phyloP scores from a whole-genome alignment of 2,329 filamentous ascomycete species.

The Corynespora cassiicola region DNA sequence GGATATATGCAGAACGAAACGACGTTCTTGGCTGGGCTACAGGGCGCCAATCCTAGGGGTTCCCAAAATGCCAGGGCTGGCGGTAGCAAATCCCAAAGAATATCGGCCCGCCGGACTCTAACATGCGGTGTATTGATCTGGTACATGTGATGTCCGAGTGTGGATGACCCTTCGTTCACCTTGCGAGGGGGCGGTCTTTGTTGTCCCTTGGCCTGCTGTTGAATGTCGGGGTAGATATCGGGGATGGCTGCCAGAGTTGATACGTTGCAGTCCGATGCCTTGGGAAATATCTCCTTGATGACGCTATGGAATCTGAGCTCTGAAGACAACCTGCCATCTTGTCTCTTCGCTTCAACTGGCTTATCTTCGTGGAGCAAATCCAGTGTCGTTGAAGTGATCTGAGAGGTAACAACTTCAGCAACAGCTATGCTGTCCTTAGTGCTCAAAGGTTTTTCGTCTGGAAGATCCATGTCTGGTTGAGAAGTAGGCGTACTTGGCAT shows the following conservation, averaged over 20 bases:
- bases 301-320: conserved; percentile 28
- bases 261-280: conserved; percentile 39
- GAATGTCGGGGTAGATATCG: conserved; percentile 52
- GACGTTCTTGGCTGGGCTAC: conserved; percentile 74
- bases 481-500: conserved; percentile 43
- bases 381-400: conserved; percentile 63
- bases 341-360: neutral
- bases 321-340: conserved; percentile 18
- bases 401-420: conserved; percentile 75
- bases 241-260: conserved; percentile 44
- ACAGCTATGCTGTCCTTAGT: conserved; percentile 70
- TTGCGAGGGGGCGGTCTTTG: conserved; percentile 39
- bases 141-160: conserved; percentile 37
- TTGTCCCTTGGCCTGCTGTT: conserved; percentile 41
- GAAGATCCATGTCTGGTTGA: conserved; percentile 34
- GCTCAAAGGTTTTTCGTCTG: conserved; percentile 37
- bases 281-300: conserved; percentile 38
- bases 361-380: conserved; percentile 38
- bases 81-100: conserved; percentile 74
- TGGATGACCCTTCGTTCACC: conserved; percentile 31
- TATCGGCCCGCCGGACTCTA: conserved; percentile 73
- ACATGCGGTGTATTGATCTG: conserved; percentile 73
- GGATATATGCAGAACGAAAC: conserved; percentile 75
- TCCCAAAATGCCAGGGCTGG: conserved; percentile 83
- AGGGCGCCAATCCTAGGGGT: conserved; percentile 75